A percentile compares a stretch with the other conserved stretches of the same genome.
Evolutionary conservation across 495 filamentous ascomycete species (phyloP).

Genomic region (Endocarpon pusillum): DNA sequence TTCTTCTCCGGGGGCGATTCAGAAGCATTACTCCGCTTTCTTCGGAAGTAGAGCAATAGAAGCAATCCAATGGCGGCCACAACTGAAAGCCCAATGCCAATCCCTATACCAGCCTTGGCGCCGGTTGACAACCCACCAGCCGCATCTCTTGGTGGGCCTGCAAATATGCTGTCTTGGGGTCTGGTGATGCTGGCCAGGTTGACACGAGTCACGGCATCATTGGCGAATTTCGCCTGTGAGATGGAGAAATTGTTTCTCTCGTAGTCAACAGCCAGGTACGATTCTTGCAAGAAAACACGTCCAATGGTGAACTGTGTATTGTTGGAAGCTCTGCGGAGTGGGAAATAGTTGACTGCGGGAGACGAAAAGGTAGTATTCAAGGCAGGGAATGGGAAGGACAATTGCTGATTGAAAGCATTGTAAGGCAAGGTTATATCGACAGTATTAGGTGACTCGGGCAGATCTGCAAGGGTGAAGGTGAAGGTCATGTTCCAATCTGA

Average conservation of each 20-base stretch:
- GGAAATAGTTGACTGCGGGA: slow-evolving; percentile 38
- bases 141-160: slow-evolving; percentile 7
- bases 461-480: slow-evolving; percentile 38
- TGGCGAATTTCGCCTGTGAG: slow-evolving; percentile 35
- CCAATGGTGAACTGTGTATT: slow-evolving; percentile 44
- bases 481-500: slow-evolving; percentile 20
- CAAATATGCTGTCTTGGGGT: slow-evolving; percentile 28
- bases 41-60: neutral
- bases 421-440: slow-evolving; percentile 49
- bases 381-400: slow-evolving; percentile 35
- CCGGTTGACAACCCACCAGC: slow-evolving; percentile 1
- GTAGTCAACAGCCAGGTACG: slow-evolving; percentile 51
- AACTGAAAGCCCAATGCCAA: slow-evolving; percentile 1
- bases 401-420: slow-evolving; percentile 41
- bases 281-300: slow-evolving; percentile 53
- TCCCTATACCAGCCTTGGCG: slow-evolving; percentile 4
- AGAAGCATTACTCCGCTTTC: neutral
- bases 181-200: slow-evolving; percentile 31
- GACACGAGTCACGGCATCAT: slow-evolving; percentile 23
- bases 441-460: slow-evolving; percentile 20
- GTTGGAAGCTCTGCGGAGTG: slow-evolving; percentile 34
- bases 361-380: slow-evolving; percentile 10
- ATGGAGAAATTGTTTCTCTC: slow-evolving; percentile 39
- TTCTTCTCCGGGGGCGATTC: neutral
- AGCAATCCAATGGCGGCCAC: neutral